Percentiles rank a stretch among this genome's conserved stretches.
These are phyloP conservation scores for Hevea brasiliensis DNA, from an alignment of 345 rosid species.

Conservation along the genomic window DNA sequence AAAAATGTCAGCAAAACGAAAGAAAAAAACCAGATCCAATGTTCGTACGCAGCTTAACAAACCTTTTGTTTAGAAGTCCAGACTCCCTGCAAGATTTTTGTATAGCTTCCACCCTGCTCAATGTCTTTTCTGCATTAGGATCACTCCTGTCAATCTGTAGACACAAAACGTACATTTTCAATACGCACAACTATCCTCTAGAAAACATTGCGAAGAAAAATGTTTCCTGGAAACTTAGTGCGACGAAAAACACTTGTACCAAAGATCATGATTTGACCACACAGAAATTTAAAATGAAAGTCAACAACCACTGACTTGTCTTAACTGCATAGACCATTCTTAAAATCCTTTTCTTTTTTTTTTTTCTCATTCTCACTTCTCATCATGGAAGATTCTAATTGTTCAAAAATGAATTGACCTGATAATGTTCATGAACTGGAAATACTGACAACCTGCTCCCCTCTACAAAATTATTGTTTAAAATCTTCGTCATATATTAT, in stretches of 20 bases:
- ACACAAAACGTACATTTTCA: slow-evolving; percentile 9
- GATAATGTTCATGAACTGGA: neutral
- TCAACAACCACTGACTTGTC: neutral
- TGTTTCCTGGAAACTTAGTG: too few species aligned
- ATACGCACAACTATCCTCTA: neutral
- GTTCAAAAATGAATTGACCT: neutral
- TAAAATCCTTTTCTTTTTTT: neutral
- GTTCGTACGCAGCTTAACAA: neutral
- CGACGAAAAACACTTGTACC: too few species aligned
- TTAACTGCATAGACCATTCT: neutral
- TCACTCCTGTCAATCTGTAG: slow-evolving; percentile 65
- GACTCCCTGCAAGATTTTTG: slow-evolving; percentile 64
- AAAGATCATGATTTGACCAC: neutral
- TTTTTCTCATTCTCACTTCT: neutral
- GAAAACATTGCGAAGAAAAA: too few species aligned
- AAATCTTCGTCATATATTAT: neutral
- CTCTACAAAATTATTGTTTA: neutral
- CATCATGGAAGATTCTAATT: neutral
- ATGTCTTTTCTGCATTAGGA: slow-evolving; percentile 65
- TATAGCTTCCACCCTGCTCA: slow-evolving; percentile 58
- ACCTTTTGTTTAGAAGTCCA: slow-evolving; percentile 62
- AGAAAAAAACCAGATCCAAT: neutral
- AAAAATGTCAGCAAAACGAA: neutral
- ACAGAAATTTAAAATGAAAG: neutral
- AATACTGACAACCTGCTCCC: neutral